These are phyloP conservation scores for Penicillium crystallinum DNA, from an alignment of 495 filamentous ascomycete genomes.

Conservation along the genomic window DNA sequence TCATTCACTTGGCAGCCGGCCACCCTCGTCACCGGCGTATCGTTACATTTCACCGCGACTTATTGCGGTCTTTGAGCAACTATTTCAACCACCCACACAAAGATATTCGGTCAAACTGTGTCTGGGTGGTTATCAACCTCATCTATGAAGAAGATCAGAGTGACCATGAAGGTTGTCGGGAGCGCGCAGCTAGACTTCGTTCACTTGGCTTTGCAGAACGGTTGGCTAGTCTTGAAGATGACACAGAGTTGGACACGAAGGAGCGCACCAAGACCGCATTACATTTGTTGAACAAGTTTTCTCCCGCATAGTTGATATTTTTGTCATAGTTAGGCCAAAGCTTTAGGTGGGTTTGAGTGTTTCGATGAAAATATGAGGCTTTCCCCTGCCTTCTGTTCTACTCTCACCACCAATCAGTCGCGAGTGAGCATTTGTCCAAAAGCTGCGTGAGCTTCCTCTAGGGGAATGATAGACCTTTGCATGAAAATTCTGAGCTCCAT, in stretches of 20 bases:
- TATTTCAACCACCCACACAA: slow-evolving; percentile 64
- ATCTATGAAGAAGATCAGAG: slow-evolving; percentile 68
- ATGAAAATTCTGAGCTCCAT: too few species aligned
- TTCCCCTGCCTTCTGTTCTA: too few species aligned
- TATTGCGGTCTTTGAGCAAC: slow-evolving; percentile 47
- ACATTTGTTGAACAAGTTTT: slow-evolving; percentile 52
- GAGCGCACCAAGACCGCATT: slow-evolving; percentile 78
- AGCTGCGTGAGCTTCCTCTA: too few species aligned
- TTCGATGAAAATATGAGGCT: neutral
- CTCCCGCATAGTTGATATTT: slow-evolving; percentile 15
- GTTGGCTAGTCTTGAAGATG: slow-evolving; percentile 59
- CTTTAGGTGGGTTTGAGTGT: neutral
- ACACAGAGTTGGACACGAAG: slow-evolving; percentile 75
- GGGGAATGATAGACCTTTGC: too few species aligned
- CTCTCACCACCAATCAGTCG: neutral
- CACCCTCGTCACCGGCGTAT: slow-evolving; percentile 68
- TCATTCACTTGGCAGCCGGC: slow-evolving; percentile 83
- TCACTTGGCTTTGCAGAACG: slow-evolving; percentile 65
- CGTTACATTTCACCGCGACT: slow-evolving; percentile 58
- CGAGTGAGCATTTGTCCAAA: too few species aligned
- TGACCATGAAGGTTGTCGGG: slow-evolving; percentile 55
- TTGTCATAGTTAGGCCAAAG: neutral
- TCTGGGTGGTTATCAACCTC: slow-evolving; percentile 79
- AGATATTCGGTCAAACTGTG: slow-evolving; percentile 67
- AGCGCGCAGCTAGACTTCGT: slow-evolving; percentile 62